Percentiles rank a stretch among this genome's conserved stretches.
phyloP scores from a whole-genome alignment of 2,329 filamentous ascomycete genomes.

The Ophiostoma sp. region DNA sequence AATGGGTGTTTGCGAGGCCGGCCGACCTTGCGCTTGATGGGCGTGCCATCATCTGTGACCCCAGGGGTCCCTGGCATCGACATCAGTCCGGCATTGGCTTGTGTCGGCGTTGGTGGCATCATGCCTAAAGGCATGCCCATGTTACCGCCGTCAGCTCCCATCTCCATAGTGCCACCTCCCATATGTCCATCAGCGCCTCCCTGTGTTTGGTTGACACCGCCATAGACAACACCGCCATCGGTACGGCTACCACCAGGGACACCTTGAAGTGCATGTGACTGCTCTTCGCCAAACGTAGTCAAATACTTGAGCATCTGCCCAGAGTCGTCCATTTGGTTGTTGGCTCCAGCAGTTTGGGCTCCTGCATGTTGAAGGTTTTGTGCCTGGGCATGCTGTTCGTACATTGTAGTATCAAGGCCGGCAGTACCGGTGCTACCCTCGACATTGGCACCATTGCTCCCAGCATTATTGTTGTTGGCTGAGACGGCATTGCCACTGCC shows the following conservation, averaged over 20 bases:
- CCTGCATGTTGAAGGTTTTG: too few relatives aligned
- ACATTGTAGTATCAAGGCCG: background rate
- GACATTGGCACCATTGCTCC: background rate
- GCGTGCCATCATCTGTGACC: slow-evolving; percentile 42
- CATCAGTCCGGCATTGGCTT: background rate
- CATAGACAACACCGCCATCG: background rate
- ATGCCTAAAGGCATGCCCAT: slow-evolving; percentile 1
- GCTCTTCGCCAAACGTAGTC: background rate
- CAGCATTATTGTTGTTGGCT: background rate
- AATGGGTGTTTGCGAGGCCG: slow-evolving; percentile 59
- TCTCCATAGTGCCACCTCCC: background rate
- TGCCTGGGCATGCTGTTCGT: background rate
- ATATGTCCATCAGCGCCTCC: slow-evolving; percentile 3
- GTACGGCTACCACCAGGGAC: background rate
- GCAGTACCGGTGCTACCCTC: background rate
- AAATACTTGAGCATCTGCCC: background rate
- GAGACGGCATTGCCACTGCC: background rate
- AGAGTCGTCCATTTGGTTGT: background rate
- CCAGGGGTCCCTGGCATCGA: slow-evolving; percentile 47
- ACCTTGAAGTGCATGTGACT: background rate
- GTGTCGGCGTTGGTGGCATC: slow-evolving; percentile 10
- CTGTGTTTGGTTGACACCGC: background rate
- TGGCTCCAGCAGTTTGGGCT: background rate
- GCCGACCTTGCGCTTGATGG: slow-evolving; percentile 59
- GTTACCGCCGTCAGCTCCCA: slow-evolving; percentile 1